Evolutionary conservation across 306 rosid genomes (phyloP).

Genomic region (Vigna radiata): DNA sequence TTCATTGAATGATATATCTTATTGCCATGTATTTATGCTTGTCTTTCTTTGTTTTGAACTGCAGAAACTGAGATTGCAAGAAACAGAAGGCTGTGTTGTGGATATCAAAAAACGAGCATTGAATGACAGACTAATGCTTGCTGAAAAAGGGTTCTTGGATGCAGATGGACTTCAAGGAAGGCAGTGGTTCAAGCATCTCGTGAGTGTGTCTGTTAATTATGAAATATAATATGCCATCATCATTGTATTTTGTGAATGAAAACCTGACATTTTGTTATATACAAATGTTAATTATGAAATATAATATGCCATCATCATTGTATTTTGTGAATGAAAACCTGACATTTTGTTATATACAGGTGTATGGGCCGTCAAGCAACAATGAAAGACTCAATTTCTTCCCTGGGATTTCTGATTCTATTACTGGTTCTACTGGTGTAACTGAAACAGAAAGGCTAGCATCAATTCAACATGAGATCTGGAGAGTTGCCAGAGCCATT

Average conservation of each 20-base stretch:
- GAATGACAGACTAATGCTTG: conserved; percentile 80
- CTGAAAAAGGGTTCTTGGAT: conserved; percentile 83
- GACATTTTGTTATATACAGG: conserved; percentile 47
- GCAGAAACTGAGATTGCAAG: conserved; percentile 66
- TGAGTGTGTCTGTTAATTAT: conserved; percentile 47
- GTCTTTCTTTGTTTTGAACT: conserved; percentile 38
- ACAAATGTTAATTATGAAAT: conserved; percentile 24
- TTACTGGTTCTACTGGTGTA: conserved; percentile 46
- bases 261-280: conserved; percentile 8
- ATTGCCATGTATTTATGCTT: conserved; percentile 5
- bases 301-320: neutral
- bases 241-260: neutral
- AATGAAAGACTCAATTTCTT: conserved; percentile 68
- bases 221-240: neutral
- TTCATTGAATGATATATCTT: neutral
- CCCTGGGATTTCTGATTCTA: conserved; percentile 85
- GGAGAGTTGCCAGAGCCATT: conserved; percentile 92
- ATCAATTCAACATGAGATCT: conserved; percentile 76
- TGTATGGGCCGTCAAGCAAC: conserved; percentile 74
- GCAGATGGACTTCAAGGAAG: conserved; percentile 69
- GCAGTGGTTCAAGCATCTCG: conserved; percentile 95
- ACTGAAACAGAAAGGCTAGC: conserved; percentile 51
- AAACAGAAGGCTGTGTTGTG: conserved; percentile 47
- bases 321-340: neutral
- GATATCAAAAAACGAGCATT: conserved; percentile 68